A percentile compares a stretch with the other conserved stretches of the same genome.
Conservation (phyloP, 257 asterid genomes). For the Coffea eugenioides region DNA sequence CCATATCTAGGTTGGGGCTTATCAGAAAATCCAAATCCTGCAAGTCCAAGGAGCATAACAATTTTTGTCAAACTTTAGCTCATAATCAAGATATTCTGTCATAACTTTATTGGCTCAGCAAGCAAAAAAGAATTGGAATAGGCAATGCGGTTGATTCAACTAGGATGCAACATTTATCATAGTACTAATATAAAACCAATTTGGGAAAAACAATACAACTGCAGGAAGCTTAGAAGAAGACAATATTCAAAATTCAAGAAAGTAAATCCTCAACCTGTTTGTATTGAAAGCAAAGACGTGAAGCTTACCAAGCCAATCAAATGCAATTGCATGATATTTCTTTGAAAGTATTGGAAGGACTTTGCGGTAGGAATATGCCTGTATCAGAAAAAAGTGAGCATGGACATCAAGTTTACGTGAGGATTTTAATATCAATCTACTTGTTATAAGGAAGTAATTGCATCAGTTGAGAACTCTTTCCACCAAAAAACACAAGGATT, state of each 20-base stretch:
- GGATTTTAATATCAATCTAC: background rate
- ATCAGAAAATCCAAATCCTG: slow-evolving; percentile 98
- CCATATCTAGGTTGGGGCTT: slow-evolving; percentile 94
- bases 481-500: background rate
- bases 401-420: background rate
- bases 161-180: background rate
- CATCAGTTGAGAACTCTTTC: background rate
- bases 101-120: background rate
- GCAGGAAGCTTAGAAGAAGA: background rate
- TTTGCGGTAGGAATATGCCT: slow-evolving; percentile 92
- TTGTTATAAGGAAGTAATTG: background rate
- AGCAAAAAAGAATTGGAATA: background rate
- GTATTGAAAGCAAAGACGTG: background rate
- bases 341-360: slow-evolving; percentile 78
- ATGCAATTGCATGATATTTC: slow-evolving; percentile 68
- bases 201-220: background rate
- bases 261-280: background rate
- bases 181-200: background rate
- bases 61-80: background rate
- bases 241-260: too few relatives aligned
- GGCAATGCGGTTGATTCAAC: background rate
- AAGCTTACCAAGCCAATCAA: slow-evolving; percentile 88
- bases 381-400: slow-evolving; percentile 20
- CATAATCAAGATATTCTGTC: background rate
- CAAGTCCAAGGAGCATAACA: slow-evolving; percentile 18